Conservation (phyloP, 495 filamentous ascomycete genomes). For the Aspergillus carlsbadensis region DNA sequence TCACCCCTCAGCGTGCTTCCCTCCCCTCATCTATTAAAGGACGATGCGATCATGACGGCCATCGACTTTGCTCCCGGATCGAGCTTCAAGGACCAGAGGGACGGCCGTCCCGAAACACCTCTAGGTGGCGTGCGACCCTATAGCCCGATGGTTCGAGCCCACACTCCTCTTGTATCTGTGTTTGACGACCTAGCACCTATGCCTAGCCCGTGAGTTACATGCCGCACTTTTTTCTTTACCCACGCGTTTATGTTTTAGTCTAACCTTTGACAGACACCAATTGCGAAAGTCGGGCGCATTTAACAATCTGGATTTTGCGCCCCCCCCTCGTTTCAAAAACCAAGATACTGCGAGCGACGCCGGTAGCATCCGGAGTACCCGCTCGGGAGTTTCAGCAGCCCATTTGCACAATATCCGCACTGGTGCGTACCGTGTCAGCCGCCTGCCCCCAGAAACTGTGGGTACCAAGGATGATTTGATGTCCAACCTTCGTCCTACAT, state of each 20-base stretch:
- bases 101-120: constrained; percentile 79
- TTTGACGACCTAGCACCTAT: constrained; percentile 84
- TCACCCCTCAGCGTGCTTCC: constrained; percentile 72
- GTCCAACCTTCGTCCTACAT: constrained; percentile 70
- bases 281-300: constrained; percentile 89
- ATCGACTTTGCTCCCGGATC: constrained; percentile 86
- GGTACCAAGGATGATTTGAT: constrained; percentile 74
- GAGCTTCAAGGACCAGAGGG: constrained; percentile 62
- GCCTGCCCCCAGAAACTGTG: constrained; percentile 78
- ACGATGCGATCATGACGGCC: constrained; percentile 73
- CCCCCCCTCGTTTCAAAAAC: constrained; percentile 80
- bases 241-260: background rate
- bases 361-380: constrained; percentile 85
- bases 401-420: constrained; percentile 76
- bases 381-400: constrained; percentile 69
- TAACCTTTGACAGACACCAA: constrained; percentile 56
- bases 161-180: constrained; percentile 73
- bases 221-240: background rate
- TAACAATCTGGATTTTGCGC: constrained; percentile 92
- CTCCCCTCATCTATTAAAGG: constrained; percentile 80
- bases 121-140: constrained; percentile 73
- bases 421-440: constrained; percentile 88
- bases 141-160: constrained; percentile 64
- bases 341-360: constrained; percentile 72
- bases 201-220: constrained; percentile 81